phyloP scores from a whole-genome alignment of 306 rosid genomes.

The Begonia loranthoides region DNA sequence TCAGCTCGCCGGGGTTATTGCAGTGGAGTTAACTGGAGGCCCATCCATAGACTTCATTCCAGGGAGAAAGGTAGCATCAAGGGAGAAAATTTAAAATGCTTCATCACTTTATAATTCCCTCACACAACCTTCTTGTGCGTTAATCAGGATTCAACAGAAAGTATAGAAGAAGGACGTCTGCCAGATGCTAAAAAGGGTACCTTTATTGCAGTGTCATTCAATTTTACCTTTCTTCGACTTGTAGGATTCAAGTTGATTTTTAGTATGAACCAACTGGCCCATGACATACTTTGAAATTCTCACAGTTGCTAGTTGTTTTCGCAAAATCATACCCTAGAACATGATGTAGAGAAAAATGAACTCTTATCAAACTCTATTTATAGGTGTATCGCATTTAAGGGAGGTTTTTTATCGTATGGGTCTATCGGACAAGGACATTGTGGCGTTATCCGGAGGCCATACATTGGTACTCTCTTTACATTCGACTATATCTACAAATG shows the following conservation, averaged over 20 bases:
- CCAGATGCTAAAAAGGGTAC: conserved; percentile 75
- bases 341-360: too few species aligned
- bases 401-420: conserved; percentile 61
- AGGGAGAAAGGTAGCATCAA: conserved; percentile 61
- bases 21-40: conserved; percentile 85
- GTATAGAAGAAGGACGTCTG: conserved; percentile 68
- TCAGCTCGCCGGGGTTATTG: conserved; percentile 91
- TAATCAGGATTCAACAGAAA: conserved; percentile 40
- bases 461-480: conserved; percentile 43
- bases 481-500: conserved; percentile 2
- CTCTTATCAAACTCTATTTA: conserved; percentile 1
- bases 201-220: too few species aligned
- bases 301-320: too few species aligned
- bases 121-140: conserved; percentile 6
- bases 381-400: conserved; percentile 70
- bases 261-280: not conserved
- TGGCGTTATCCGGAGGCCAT: conserved; percentile 84
- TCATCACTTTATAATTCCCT: conserved; percentile 7
- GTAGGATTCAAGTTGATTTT: too few species aligned
- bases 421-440: conserved; percentile 61
- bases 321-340: too few species aligned
- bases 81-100: not conserved
- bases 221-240: too few species aligned
- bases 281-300: too few species aligned
- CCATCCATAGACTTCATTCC: conserved; percentile 65